These are phyloP conservation scores for Vicia faba DNA, from an alignment of 306 rosid genomes.

Conservation along the genomic window DNA sequence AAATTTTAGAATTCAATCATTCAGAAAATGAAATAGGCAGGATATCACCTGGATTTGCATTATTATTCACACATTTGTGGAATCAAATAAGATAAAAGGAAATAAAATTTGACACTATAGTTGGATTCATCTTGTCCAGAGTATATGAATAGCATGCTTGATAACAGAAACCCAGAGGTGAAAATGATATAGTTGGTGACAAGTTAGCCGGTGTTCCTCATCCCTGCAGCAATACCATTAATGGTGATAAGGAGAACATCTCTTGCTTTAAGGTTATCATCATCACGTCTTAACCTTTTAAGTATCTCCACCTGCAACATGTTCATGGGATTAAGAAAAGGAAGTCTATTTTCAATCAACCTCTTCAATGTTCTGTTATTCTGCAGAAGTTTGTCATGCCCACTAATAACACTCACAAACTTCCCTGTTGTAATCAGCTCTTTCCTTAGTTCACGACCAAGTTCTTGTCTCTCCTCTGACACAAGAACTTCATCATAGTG, in stretches of 20 bases:
- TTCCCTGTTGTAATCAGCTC: conserved; percentile 65
- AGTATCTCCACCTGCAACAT: conserved; percentile 91
- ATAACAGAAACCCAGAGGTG: background rate
- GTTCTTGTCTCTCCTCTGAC: conserved; percentile 55
- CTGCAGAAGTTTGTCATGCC: conserved; percentile 70
- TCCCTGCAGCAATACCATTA: conserved; percentile 97
- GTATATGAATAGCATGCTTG: background rate
- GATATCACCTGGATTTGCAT: no score
- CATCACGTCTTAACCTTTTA: conserved; percentile 80
- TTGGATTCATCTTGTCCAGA: background rate
- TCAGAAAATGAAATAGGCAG: no score
- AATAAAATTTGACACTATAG: no score
- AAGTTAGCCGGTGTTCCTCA: conserved; percentile 79
- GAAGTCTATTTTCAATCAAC: conserved; percentile 84
- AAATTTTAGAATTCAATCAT: no score
- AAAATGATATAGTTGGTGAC: background rate
- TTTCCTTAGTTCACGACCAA: conserved; percentile 62
- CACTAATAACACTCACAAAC: conserved; percentile 59
- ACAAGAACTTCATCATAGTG: conserved; percentile 92
- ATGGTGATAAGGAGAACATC: conserved; percentile 90
- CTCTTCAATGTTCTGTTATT: conserved; percentile 72
- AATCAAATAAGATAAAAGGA: no score
- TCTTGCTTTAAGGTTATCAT: conserved; percentile 69
- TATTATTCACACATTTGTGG: no score
- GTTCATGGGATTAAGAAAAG: conserved; percentile 84